phyloP scores from a whole-genome alignment of 2,329 filamentous ascomycete species.

The Fusarium sp. region DNA sequence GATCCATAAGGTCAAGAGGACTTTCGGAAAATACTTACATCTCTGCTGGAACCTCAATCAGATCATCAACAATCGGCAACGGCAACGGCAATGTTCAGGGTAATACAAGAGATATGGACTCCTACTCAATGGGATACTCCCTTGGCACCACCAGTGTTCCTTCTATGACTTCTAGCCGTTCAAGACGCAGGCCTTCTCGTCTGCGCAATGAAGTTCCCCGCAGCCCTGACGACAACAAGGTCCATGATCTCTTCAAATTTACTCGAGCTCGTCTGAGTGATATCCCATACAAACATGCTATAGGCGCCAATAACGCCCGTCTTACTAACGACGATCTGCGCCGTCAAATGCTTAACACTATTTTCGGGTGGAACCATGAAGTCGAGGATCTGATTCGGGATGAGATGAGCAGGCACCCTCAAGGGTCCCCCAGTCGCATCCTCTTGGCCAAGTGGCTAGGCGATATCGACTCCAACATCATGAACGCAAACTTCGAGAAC shows the following conservation, averaged over 20 bases:
- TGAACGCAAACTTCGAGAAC: slow-evolving; percentile 84
- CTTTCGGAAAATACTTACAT: slow-evolving; percentile 76
- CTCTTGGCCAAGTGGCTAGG: slow-evolving; percentile 94
- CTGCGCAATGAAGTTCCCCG: slow-evolving; percentile 84
- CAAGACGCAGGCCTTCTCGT: slow-evolving; percentile 71
- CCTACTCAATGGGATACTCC: slow-evolving; percentile 65
- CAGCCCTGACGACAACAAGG: slow-evolving; percentile 79
- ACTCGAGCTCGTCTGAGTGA: slow-evolving; percentile 85
- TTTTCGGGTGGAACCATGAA: slow-evolving; percentile 95
- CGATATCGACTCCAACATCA: slow-evolving; percentile 83
- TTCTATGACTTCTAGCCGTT: slow-evolving; percentile 64
- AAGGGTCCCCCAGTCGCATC: slow-evolving; percentile 81
- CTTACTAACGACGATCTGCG: slow-evolving; percentile 85
- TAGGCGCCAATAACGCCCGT: slow-evolving; percentile 67
- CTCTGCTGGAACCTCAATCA: slow-evolving; percentile 70
- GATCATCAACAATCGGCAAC: slow-evolving; percentile 51
- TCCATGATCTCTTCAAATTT: slow-evolving; percentile 87
- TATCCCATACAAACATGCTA: slow-evolving; percentile 81
- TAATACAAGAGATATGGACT: slow-evolving; percentile 59
- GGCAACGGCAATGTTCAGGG: slow-evolving; percentile 39
- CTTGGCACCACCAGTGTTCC: slow-evolving; percentile 54
- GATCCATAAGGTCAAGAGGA: slow-evolving; percentile 66
- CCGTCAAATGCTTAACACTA: slow-evolving; percentile 89
- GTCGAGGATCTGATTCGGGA: slow-evolving; percentile 85
- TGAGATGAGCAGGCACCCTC: slow-evolving; percentile 80